Evolutionary conservation across 106 monocot genomes (phyloP), one percentile per base, ranked within the genome.

Genomic region (Vanilla planifolia): DNA sequence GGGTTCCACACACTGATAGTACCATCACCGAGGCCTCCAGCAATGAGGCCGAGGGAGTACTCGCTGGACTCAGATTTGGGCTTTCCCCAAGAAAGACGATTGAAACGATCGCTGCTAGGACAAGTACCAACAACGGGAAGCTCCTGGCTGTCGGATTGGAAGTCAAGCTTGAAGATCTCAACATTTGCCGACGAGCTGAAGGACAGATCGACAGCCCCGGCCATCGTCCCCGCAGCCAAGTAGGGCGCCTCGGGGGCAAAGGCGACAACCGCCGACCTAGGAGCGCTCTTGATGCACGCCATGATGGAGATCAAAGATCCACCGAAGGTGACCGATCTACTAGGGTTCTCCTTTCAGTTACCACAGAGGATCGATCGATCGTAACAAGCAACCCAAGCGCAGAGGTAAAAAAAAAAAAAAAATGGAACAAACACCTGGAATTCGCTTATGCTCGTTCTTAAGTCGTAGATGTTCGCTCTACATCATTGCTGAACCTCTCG

Each of bases 271-370:
- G 90, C 96, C 84, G 87, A 86, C 70, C 96, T 62, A 37, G 81
- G 58, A 36, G 87, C 91, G 78, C 90, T 96, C 84, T 96, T 96
- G 60, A 96, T 84, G 81, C 84, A 90, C 46, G 96, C 84, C 86
- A 84, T 84, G 19, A 69, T 22, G 66, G 14, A 52, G 36, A 57
- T 57, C 35, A 35, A 35, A 35, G 29, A 53, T 53, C 53, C n/a
- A n/a, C n/a, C n/a, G n/a, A n/a, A n/a, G n/a, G n/a, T n/a, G n/a
- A n/a, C n/a, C n/a, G n/a, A n/a, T n/a, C n/a, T n/a, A n/a, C n/a
- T n/a, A n/a, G n/a, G n/a, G n/a, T n/a, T n/a, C n/a, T n/a, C n/a
- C n/a, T n/a, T n/a, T n/a, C n/a, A n/a, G n/a, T n/a, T n/a, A n/a
- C n/a, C n/a, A n/a, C n/a, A n/a, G n/a, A n/a, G n/a, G n/a, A n/a